A percentile compares a stretch with the other conserved stretches of the same genome.
phyloP scores from a whole-genome alignment of 2,329 filamentous ascomycete genomes.

The Colletotrichum musae region DNA sequence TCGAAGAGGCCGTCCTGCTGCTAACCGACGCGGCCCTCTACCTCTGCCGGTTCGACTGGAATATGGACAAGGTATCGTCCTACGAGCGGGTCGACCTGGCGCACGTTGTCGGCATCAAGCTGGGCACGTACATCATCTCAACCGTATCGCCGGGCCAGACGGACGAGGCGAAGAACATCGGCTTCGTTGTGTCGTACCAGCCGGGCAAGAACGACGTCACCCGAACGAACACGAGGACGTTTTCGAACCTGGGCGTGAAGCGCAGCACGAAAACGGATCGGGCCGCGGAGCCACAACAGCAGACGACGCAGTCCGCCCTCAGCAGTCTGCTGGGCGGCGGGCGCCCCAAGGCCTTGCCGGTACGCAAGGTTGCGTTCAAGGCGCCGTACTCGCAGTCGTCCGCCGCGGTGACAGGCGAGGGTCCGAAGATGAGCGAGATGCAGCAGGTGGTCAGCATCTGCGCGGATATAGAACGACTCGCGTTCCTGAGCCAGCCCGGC shows the following conservation, averaged over 20 bases:
- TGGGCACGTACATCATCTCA: conserved; percentile 91
- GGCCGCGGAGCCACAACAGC: conserved; percentile 19
- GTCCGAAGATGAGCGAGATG: conserved; percentile 64
- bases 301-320: conserved; percentile 49
- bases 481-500: conserved; percentile 61
- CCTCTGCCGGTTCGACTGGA: conserved; percentile 94
- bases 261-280: conserved; percentile 26
- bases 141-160: conserved; percentile 84
- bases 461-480: conserved; percentile 81
- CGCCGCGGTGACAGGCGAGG: conserved; percentile 65
- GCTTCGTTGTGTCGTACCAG: conserved; percentile 84
- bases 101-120: conserved; percentile 80
- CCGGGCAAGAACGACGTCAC: conserved; percentile 79
- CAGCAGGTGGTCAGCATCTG: conserved; percentile 77
- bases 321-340: conserved; percentile 60
- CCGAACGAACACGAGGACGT: conserved; percentile 87
- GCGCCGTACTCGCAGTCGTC: conserved; percentile 69
- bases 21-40: conserved; percentile 90
- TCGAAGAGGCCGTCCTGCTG: conserved; percentile 90
- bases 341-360: conserved; percentile 50
- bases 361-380: conserved; percentile 68
- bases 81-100: conserved; percentile 89
- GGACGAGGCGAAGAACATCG: conserved; percentile 85
- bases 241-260: conserved; percentile 67
- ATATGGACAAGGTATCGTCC: conserved; percentile 91